These are phyloP conservation scores for Mortierella sp. DNA, from an alignment of 371 early-diverging fungal species.

Conservation along the genomic window DNA sequence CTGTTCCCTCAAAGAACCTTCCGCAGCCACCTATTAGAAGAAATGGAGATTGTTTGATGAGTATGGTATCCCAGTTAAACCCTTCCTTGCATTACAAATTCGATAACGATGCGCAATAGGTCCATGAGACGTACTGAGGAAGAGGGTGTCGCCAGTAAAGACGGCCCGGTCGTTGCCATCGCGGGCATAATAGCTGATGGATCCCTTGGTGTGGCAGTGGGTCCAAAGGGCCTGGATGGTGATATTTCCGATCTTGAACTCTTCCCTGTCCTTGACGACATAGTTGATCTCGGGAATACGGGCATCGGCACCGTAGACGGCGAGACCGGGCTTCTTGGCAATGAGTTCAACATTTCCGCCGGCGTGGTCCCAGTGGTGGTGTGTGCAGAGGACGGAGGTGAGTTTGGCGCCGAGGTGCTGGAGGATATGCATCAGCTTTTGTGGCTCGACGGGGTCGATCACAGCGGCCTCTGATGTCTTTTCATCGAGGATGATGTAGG, in stretches of 20 bases:
- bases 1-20: constrained; percentile 93
- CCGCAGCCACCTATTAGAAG: constrained; percentile 80
- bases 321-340: constrained; percentile 73
- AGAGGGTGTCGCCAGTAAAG: constrained; percentile 48
- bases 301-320: constrained; percentile 89
- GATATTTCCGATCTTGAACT: constrained; percentile 82
- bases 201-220: constrained; percentile 93
- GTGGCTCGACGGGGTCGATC: constrained; percentile 80
- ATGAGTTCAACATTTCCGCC: constrained; percentile 82
- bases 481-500: constrained; percentile 67
- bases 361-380: constrained; percentile 89
- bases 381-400: constrained; percentile 79
- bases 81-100: too few relatives aligned
- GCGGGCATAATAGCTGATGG: constrained; percentile 87
- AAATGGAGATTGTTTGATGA: background rate
- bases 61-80: background rate
- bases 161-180: constrained; percentile 61
- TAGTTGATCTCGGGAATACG: constrained; percentile 88
- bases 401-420: constrained; percentile 67
- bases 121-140: constrained; percentile 31
- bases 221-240: constrained; percentile 79
- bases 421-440: constrained; percentile 66
- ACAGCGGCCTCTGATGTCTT: constrained; percentile 69
- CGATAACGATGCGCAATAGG: background rate
- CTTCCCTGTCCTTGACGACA: constrained; percentile 80